Conservation (phyloP, 805 yeast species). For the Nakazawaea wickerhamii region DNA sequence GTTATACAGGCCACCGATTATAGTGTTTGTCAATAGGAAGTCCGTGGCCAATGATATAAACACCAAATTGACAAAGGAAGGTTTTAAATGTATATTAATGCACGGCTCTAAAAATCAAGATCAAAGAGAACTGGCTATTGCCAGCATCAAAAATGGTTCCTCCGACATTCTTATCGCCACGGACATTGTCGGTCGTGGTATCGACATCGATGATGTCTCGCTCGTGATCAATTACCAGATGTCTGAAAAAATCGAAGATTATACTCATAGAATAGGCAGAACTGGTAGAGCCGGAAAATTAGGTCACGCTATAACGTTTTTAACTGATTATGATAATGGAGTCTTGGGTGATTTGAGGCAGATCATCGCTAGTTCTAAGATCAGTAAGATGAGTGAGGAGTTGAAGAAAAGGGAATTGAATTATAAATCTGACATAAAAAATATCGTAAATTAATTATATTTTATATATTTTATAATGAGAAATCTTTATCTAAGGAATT, state of each 20-base stretch:
- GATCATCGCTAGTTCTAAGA: slow-evolving; percentile 37
- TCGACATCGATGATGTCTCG: slow-evolving; percentile 84
- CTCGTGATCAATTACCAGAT: slow-evolving; percentile 84
- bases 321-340: slow-evolving; percentile 51
- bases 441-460: slow-evolving; percentile 9
- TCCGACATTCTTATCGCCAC: slow-evolving; percentile 78
- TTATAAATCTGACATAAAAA: slow-evolving; percentile 12
- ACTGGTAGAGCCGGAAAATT: slow-evolving; percentile 90
- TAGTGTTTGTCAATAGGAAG: slow-evolving; percentile 77
- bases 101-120: slow-evolving; percentile 89
- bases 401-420: slow-evolving; percentile 22
- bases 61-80: slow-evolving; percentile 39
- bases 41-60: slow-evolving; percentile 65
- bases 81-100: slow-evolving; percentile 51
- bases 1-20: slow-evolving; percentile 50
- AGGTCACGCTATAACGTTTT: slow-evolving; percentile 74
- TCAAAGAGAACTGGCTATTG: slow-evolving; percentile 74
- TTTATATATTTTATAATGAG: too few relatives aligned
- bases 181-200: slow-evolving; percentile 94
- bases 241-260: slow-evolving; percentile 73
- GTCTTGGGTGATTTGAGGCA: slow-evolving; percentile 46
- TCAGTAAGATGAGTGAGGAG: slow-evolving; percentile 36
- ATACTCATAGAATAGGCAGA: slow-evolving; percentile 90
- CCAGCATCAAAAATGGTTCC: slow-evolving; percentile 47
- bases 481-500: too few relatives aligned